A percentile compares a stretch with the other conserved stretches of the same genome.
Evolutionary conservation across 2,329 filamentous ascomycete genomes (phyloP).

Genomic region (Rachicladosporium sp.): DNA sequence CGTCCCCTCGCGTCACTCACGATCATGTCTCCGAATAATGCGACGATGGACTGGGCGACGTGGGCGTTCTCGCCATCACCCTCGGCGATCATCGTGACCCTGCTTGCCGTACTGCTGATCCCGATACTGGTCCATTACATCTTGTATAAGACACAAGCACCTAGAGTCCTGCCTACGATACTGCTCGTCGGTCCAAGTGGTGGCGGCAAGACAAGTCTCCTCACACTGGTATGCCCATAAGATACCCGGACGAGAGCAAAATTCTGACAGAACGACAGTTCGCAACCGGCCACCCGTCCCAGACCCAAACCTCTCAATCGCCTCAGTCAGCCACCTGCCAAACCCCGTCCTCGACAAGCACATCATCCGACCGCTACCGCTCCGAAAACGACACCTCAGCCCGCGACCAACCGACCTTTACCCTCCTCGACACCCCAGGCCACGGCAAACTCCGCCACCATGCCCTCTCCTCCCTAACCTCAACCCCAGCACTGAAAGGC

Average conservation of each 20-base stretch:
- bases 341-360: conserved; percentile 40
- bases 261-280: conserved; percentile 22
- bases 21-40: no score
- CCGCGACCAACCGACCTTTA: conserved; percentile 52
- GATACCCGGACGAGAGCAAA: neutral
- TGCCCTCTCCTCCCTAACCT: conserved; percentile 43
- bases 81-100: conserved; percentile 50
- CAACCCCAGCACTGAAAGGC: conserved; percentile 47
- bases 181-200: conserved; percentile 71
- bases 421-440: conserved; percentile 79
- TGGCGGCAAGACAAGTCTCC: conserved; percentile 75
- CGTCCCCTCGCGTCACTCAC: no score
- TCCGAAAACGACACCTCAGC: conserved; percentile 51
- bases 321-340: conserved; percentile 44
- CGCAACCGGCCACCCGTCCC: conserved; percentile 42
- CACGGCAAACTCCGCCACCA: conserved; percentile 82
- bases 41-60: conserved; percentile 28
- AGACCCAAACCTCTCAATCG: conserved; percentile 52
- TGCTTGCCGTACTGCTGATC: conserved; percentile 57
- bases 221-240: conserved; percentile 52
- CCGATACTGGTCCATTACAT: conserved; percentile 68
- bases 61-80: conserved; percentile 33
- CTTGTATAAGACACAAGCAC: conserved; percentile 55
- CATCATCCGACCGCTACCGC: conserved; percentile 51
- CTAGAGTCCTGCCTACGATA: conserved; percentile 55